Evolutionary conservation across 2,329 filamentous ascomycete species (phyloP), one percentile per base, ranked within the genome.

Genomic region (Exophiala xenobiotica): DNA sequence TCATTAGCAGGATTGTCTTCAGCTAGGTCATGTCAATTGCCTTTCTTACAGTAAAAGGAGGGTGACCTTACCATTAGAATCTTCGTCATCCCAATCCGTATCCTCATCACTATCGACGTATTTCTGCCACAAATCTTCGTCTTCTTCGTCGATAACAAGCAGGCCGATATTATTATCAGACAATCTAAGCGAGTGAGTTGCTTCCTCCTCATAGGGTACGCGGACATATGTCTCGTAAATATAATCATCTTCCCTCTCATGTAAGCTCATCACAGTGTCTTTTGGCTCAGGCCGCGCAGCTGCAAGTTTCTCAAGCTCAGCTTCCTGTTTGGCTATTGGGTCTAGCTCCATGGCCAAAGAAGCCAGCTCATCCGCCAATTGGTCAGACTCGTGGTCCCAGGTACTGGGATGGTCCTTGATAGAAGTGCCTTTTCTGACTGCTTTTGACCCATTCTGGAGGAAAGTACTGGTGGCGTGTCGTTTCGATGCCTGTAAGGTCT

Each of bases 191-290:
- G 58, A 53, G n/a, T 67, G 64, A 2, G 56, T 24, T 11, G 67
- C 63, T 14, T 73, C 55, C 18, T 52, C 49, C 31, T 55, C 50
- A 11, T 54, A 46, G n/a, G 66, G 68, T 14, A 75, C 70, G 2
- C 80, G 78, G 35, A 83, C 69, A 63, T 83, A 84, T 7, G 78
- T 81, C 60, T 84, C 81, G 64, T 82, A 83, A 50, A 84, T 78
- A 63, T 80, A 84, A 38, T 80, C 78, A 18, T 64, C 68, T n/a
- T 76, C 75, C 16, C 71, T 70, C 16, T 74, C 71, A 7, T 74
- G 71, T 18, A 73, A 70, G 7, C 68, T 63, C 29, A 74, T 69
- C 53, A 68, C 68, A 16, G 46, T 63, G 37, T 54, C 48, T 22
- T 38, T 18, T 14, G 39, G n/a, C 16, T 6, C 41, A 16, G 40